These are phyloP conservation scores for Hericium rajendrae DNA, from an alignment of 768 basidiomycete genomes.

Conservation along the genomic window DNA sequence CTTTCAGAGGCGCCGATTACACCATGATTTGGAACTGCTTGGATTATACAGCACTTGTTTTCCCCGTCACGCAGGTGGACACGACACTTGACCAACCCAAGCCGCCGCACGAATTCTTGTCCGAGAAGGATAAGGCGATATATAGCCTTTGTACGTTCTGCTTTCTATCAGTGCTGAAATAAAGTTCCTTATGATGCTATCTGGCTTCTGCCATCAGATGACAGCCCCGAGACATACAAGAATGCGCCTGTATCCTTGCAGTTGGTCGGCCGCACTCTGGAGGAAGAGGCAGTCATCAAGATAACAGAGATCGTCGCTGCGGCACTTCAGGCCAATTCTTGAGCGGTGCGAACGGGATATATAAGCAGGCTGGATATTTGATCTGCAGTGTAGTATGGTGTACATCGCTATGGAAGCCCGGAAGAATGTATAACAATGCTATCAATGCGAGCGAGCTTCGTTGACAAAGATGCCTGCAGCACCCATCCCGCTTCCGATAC, in stretches of 20 bases:
- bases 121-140: conserved; percentile 32
- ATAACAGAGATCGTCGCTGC: conserved; percentile 37
- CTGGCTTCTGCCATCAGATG: background rate
- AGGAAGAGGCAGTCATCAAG: conserved; percentile 43
- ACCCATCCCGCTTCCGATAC: conserved; percentile 83
- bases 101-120: conserved; percentile 30
- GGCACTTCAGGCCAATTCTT: conserved; percentile 22
- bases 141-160: conserved; percentile 35
- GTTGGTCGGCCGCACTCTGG: conserved; percentile 35
- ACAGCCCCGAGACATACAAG: conserved; percentile 25
- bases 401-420: background rate
- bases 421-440: background rate
- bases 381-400: background rate
- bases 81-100: conserved; percentile 27
- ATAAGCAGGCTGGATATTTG: too few relatives aligned
- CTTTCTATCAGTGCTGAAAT: background rate
- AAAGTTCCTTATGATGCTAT: background rate
- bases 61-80: conserved; percentile 42
- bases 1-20: conserved; percentile 30
- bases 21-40: conserved; percentile 37
- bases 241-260: conserved; percentile 41
- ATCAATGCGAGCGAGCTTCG: conserved; percentile 25
- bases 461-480: conserved; percentile 76
- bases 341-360: background rate
- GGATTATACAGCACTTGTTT: conserved; percentile 33